Conservation (phyloP, 2,329 filamentous ascomycete genomes). For the Paramyrothecium roridum region DNA sequence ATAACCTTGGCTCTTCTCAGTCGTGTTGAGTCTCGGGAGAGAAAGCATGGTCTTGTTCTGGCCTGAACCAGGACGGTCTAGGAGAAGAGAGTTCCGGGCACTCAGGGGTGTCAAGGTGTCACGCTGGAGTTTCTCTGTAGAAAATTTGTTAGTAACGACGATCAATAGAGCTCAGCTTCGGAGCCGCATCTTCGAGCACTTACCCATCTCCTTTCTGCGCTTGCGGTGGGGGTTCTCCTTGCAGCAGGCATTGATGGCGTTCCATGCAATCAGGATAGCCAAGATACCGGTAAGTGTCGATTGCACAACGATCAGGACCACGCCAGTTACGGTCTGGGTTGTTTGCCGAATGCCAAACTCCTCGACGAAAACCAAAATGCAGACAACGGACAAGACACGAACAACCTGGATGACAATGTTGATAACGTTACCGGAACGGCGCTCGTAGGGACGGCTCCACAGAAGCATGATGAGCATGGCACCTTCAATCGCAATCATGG, state of each 20-base stretch:
- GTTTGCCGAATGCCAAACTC: constrained; percentile 87
- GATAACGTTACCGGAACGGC: constrained; percentile 85
- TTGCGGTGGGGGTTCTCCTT: constrained; percentile 88
- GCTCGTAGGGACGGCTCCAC: constrained; percentile 83
- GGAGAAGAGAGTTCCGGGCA: constrained; percentile 80
- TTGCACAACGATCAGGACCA: constrained; percentile 92
- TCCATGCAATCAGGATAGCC: constrained; percentile 84
- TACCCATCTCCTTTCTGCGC: constrained; percentile 86
- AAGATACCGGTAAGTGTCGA: constrained; percentile 77
- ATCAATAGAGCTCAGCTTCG: background rate
- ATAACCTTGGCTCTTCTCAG: constrained; percentile 23
- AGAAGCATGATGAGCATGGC: constrained; percentile 76
- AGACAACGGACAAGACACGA: constrained; percentile 81
- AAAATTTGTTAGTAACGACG: constrained; percentile 18
- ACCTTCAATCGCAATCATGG: constrained; percentile 77
- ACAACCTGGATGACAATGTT: constrained; percentile 90
- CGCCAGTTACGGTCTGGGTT: constrained; percentile 88
- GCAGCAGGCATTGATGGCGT: constrained; percentile 78
- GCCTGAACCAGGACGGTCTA: constrained; percentile 47
- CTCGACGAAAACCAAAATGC: constrained; percentile 90
- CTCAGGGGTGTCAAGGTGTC: constrained; percentile 85
- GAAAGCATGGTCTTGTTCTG: constrained; percentile 39
- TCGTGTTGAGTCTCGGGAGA: constrained; percentile 34
- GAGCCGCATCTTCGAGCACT: constrained; percentile 28
- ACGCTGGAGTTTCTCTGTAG: constrained; percentile 68